Base-by-base conservation (phyloP, 306 rosid genomes). In the Glycine tomentella region DNA sequence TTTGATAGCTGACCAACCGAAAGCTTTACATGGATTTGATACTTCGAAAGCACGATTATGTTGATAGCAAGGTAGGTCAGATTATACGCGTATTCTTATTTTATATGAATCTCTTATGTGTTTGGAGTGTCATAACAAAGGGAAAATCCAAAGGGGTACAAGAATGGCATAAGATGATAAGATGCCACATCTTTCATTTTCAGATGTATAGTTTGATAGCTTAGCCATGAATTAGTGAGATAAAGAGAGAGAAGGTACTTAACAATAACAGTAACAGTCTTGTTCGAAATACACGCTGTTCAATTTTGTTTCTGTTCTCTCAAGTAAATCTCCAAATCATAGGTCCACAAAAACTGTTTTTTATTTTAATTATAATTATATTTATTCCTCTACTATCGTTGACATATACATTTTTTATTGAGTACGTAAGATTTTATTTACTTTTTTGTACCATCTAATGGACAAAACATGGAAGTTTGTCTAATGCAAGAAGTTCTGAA, bases 1-100 rank as follows among this genome's bases (percentile, higher is more conserved):
- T 70, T 40, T 76, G 82, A 81, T 56, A 81, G 71, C 81, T 74
- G 42, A 81, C 83, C 86, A 62, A 82, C 74, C 53, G 14, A 69
- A 81, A 71, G 80, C 77, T 65, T 71, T 40, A 5, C 75, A 69
- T 6, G 7, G 77, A 79, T 81, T 79, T 40, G 63, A 56, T 69
- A 10, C 49, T 84, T 73, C 53, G 50, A 83, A 36, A 33, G 68
- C 81, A 79, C 51, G 44, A 77, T 62, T 80, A 34, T 79, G 36
- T 38, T 72, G 80, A 63, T 45, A 45, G 70, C 9, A 50, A 57
- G 74, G 74, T 81, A 25, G 62, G 34, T 57, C 68, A 77, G 34
- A 71, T 81, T 65, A 70, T n/a, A 80, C 69, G 48, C 69, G 64
- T 59, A 34, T 55, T 61, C 65, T 72, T 78, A 49, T 63, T 78